phyloP scores from a whole-genome alignment of 2,329 filamentous ascomycete species.

The Pseudopithomyces chartarum region DNA sequence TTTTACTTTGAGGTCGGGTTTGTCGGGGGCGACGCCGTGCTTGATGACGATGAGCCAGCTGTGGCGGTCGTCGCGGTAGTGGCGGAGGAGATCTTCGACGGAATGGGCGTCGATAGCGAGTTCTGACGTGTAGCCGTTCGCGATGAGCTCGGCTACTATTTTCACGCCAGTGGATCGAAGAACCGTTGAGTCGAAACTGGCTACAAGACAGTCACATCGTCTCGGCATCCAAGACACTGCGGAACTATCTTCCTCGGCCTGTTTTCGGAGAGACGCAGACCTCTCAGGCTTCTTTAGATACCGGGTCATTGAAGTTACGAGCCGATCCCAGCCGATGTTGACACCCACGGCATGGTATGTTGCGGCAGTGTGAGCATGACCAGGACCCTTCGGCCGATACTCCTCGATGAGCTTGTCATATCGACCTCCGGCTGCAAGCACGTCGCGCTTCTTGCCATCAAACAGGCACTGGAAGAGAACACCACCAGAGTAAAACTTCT shows the following conservation, averaged over 20 bases:
- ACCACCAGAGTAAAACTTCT: constrained; percentile 81
- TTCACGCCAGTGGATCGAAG: constrained; percentile 78
- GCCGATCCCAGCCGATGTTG: constrained; percentile 84
- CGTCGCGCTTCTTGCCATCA: constrained; percentile 78
- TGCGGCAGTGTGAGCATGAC: constrained; percentile 50
- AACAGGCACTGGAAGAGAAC: constrained; percentile 90
- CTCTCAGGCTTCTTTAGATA: constrained; percentile 56
- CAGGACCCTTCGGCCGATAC: constrained; percentile 72
- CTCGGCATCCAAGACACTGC: constrained; percentile 44
- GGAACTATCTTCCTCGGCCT: constrained; percentile 62
- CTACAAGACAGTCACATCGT: constrained; percentile 85
- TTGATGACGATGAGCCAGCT: constrained; percentile 91
- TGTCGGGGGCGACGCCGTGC: constrained; percentile 63
- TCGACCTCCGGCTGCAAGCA: constrained; percentile 90
- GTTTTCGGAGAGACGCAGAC: constrained; percentile 67
- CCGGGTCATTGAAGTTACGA: constrained; percentile 66
- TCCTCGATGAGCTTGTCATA: constrained; percentile 91
- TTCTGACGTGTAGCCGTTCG: constrained; percentile 84
- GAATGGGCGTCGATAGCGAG: constrained; percentile 79
- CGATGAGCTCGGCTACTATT: constrained; percentile 79
- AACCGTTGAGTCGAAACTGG: constrained; percentile 79
- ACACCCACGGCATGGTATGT: constrained; percentile 85
- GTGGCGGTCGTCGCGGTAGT: constrained; percentile 77
- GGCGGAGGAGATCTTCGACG: constrained; percentile 76
- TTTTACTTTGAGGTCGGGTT: constrained; percentile 73